These are phyloP conservation scores for Salvia rosmarinus DNA, from an alignment of 257 asterid species.

Conservation along the genomic window DNA sequence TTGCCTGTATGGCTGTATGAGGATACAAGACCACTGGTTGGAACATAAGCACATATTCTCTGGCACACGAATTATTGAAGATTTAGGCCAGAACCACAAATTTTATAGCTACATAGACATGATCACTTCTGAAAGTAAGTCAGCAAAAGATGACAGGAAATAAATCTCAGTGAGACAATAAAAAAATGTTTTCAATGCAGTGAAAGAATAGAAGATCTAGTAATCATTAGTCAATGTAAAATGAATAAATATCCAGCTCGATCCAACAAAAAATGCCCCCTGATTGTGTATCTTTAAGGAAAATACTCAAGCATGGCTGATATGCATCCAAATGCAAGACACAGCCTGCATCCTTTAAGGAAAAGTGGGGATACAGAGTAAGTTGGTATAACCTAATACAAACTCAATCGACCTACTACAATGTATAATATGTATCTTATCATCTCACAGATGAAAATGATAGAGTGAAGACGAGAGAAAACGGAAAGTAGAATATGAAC, in stretches of 20 bases:
- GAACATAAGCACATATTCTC: neutral
- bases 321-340: neutral
- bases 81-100: neutral
- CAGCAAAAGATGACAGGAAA: neutral
- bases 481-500: too few relatives aligned
- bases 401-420: neutral
- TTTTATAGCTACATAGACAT: neutral
- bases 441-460: too few relatives aligned
- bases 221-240: neutral
- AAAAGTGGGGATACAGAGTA: neutral
- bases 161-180: neutral
- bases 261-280: neutral
- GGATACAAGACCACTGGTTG: neutral
- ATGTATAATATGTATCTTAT: too few relatives aligned
- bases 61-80: neutral
- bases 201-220: neutral
- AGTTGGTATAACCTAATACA: neutral
- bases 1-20: neutral
- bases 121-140: slow-evolving; percentile 5
- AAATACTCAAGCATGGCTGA: slow-evolving; percentile 6
- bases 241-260: neutral
- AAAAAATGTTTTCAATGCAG: neutral
- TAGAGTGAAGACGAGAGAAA: too few relatives aligned
- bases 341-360: neutral
- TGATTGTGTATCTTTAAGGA: neutral